These are phyloP conservation scores for Trapa bicornis DNA, from an alignment of 345 rosid species.

Conservation along the genomic window DNA sequence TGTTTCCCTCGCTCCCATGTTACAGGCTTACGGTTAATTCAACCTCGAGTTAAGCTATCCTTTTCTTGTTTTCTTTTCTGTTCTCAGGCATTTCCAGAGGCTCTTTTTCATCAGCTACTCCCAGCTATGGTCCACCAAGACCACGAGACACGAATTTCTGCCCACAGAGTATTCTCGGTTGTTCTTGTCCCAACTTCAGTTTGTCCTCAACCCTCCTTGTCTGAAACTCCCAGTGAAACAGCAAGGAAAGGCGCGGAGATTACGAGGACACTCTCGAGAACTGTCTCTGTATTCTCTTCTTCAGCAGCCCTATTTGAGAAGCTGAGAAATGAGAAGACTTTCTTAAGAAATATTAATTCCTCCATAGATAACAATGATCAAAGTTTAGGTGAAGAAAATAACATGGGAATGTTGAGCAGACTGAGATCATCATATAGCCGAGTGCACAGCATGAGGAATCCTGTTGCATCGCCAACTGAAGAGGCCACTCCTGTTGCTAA, in stretches of 20 bases:
- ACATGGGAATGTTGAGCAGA: constrained; percentile 36
- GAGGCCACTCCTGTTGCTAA: constrained; percentile 17
- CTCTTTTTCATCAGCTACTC: constrained; percentile 88
- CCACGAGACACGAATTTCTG: constrained; percentile 79
- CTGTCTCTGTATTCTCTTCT: constrained; percentile 96
- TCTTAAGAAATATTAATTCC: constrained; percentile 17
- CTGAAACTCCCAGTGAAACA: constrained; percentile 25
- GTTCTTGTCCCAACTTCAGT: constrained; percentile 90
- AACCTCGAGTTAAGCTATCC: constrained; percentile 5
- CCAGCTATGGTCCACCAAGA: constrained; percentile 95
- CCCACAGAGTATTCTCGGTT: constrained; percentile 86
- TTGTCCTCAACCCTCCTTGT: constrained; percentile 44
- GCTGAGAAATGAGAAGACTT: constrained; percentile 42
- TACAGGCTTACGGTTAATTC: neutral
- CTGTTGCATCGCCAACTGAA: constrained; percentile 9
- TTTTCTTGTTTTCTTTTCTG: constrained; percentile 5
- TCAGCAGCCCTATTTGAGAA: constrained; percentile 97
- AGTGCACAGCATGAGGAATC: constrained; percentile 20
- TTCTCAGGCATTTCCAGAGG: constrained; percentile 78
- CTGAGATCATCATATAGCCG: constrained; percentile 45
- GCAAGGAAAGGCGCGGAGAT: constrained; percentile 40
- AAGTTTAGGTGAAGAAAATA: constrained; percentile 27
- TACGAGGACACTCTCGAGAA: constrained; percentile 76
- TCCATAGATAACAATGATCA: constrained; percentile 24
- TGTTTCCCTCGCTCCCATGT: neutral